A percentile compares a stretch with the other conserved stretches of the same genome.
Conservation (phyloP, 2,329 filamentous ascomycete species). For the Diaporthe sp. region DNA sequence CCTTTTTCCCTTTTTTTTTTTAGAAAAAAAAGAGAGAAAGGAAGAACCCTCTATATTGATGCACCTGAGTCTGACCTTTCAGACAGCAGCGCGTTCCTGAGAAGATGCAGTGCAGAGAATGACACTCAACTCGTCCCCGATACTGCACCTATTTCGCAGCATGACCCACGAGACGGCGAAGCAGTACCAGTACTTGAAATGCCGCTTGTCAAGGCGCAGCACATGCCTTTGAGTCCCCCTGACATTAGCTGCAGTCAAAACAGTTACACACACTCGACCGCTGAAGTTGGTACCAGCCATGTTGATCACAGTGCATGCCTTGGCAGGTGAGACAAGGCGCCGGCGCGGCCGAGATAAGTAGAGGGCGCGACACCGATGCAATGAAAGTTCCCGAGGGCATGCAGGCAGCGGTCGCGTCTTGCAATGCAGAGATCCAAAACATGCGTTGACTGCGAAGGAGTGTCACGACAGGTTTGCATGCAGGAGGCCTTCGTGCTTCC, state of each 20-base stretch:
- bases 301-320: not conserved
- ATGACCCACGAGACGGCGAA: not conserved
- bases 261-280: not conserved
- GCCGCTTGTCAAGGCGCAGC: not conserved
- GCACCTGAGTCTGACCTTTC: not conserved
- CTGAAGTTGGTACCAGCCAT: not conserved
- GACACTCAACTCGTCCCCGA: not conserved
- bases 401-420: not conserved
- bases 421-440: not conserved
- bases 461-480: not conserved
- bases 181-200: not conserved
- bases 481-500: not conserved
- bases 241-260: not conserved
- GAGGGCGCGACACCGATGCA: not conserved
- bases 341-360: not conserved
- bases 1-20: too few species aligned
- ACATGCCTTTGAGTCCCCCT: not conserved
- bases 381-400: not conserved
- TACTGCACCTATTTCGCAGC: not conserved
- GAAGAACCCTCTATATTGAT: too few species aligned
- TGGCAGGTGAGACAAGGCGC: slow-evolving; percentile 15
- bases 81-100: not conserved
- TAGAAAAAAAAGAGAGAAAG: too few species aligned
- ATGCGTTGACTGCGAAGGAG: not conserved
- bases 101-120: not conserved